These are phyloP conservation scores for Abelmoschus esculentus DNA, from an alignment of 345 rosid genomes.

Conservation along the genomic window DNA sequence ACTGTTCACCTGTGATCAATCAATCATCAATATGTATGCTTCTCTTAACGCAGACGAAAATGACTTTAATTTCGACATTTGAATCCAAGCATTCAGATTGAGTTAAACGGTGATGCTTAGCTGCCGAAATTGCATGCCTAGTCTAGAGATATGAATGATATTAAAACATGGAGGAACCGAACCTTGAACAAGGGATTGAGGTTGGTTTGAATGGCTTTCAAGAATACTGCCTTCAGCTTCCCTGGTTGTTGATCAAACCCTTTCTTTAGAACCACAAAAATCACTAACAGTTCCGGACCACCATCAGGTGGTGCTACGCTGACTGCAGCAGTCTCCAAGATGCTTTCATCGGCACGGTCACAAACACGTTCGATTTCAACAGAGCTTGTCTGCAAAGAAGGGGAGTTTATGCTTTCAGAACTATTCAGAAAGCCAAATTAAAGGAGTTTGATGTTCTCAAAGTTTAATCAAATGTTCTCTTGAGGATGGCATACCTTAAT, in stretches of 20 bases:
- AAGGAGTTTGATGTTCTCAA: no score
- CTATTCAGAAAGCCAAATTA: no score
- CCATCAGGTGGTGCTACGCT: conserved; percentile 48
- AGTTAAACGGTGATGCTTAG: not conserved
- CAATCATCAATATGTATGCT: not conserved
- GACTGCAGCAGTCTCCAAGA: conserved; percentile 74
- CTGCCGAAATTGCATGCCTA: not conserved
- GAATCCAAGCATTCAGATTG: not conserved
- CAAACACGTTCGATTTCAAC: conserved; percentile 81
- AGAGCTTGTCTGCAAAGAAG: conserved; percentile 64
- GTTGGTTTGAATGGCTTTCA: conserved; percentile 51
- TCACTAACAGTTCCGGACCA: conserved; percentile 66
- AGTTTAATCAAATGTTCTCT: not conserved
- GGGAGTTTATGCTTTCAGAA: not conserved
- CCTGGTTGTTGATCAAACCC: conserved; percentile 34
- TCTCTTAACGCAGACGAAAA: not conserved
- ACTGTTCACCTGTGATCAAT: conserved; percentile 47
- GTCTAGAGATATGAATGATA: not conserved
- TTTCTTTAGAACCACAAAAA: conserved; percentile 57
- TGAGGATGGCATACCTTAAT: conserved; percentile 49
- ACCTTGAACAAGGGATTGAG: conserved; percentile 94
- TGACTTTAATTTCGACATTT: not conserved
- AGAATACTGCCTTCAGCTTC: conserved; percentile 47
- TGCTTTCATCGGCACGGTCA: conserved; percentile 59
- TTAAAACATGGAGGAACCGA: conserved; percentile 1